Conservation (phyloP, 2,329 filamentous ascomycete species). For the Stagonosporopsis vannaccii region DNA sequence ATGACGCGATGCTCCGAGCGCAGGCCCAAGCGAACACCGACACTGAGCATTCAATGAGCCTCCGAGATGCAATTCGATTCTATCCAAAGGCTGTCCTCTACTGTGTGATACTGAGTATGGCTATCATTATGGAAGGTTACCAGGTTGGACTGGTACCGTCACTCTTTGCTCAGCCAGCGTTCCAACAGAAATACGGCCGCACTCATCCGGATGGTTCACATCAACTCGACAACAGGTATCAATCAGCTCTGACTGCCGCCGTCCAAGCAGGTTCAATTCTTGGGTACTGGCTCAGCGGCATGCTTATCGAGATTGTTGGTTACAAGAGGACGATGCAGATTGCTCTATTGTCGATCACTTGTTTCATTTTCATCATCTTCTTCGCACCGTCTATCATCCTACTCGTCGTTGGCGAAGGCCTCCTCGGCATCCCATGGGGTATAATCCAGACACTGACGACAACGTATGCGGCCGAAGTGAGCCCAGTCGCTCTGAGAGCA, state of each 20-base stretch:
- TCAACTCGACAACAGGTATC: conserved; percentile 52
- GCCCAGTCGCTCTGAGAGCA: conserved; percentile 70
- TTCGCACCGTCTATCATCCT: conserved; percentile 27
- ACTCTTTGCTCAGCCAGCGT: conserved; percentile 64
- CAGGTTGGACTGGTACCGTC: conserved; percentile 80
- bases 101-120: conserved; percentile 81
- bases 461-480: conserved; percentile 59
- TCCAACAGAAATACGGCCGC: conserved; percentile 51
- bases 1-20: conserved; percentile 1
- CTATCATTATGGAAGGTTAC: conserved; percentile 88
- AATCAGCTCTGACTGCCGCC: conserved; percentile 52
- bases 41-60: conserved; percentile 22
- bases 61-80: conserved; percentile 74
- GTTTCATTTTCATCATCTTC: conserved; percentile 32
- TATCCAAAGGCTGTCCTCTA: conserved; percentile 85
- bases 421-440: conserved; percentile 48
- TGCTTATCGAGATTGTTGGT: conserved; percentile 51
- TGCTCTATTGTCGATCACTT: conserved; percentile 22
- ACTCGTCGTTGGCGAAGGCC: conserved; percentile 28
- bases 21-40: conserved; percentile 9
- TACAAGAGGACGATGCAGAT: conserved; percentile 28
- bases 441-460: conserved; percentile 52
- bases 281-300: conserved; percentile 42
- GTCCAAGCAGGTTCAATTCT: conserved; percentile 50
- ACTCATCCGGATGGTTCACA: conserved; percentile 38